phyloP scores from a whole-genome alignment of 768 basidiomycete genomes.

The Tremella yokohamensis region DNA sequence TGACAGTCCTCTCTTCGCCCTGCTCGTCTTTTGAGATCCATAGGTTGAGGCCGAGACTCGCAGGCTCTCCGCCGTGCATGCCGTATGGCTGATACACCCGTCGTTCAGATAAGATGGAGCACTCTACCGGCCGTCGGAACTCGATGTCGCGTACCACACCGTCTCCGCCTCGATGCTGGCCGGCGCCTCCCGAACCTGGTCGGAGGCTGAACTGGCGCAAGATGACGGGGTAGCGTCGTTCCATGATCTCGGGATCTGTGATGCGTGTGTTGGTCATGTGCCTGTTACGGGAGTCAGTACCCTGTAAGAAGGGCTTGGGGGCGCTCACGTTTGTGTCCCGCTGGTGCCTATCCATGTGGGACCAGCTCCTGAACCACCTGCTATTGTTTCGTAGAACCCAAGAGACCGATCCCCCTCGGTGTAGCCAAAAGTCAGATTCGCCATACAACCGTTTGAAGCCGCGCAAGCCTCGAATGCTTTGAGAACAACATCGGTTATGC shows the following conservation, averaged over 20 bases:
- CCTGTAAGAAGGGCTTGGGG: too few relatives aligned
- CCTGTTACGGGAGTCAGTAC: neutral
- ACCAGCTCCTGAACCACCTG: slow-evolving; percentile 17
- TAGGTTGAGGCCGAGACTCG: slow-evolving; percentile 10
- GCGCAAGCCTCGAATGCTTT: slow-evolving; percentile 36
- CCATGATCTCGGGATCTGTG: slow-evolving; percentile 16
- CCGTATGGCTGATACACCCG: neutral
- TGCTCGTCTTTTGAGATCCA: slow-evolving; percentile 5
- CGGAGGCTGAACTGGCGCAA: slow-evolving; percentile 18
- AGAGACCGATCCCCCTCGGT: neutral
- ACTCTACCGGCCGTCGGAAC: neutral
- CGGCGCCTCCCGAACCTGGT: slow-evolving; percentile 13
- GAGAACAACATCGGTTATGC: slow-evolving; percentile 42
- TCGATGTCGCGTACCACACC: slow-evolving; percentile 1
- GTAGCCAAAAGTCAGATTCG: slow-evolving; percentile 4
- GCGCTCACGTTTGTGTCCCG: slow-evolving; percentile 3
- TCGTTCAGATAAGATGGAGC: neutral
- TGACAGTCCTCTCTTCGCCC: neutral
- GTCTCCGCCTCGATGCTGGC: slow-evolving; percentile 7
- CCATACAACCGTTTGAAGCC: slow-evolving; percentile 7
- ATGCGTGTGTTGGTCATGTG: slow-evolving; percentile 22
- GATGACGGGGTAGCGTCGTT: slow-evolving; percentile 13
- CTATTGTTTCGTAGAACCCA: slow-evolving; percentile 1
- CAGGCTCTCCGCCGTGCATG: slow-evolving; percentile 10
- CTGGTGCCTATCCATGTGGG: slow-evolving; percentile 10